Percentiles rank a stretch among this genome's conserved stretches.
These are phyloP conservation scores for Urostyla sp. DNA, from an alignment of 73 alveolate species.

Conservation along the genomic window DNA sequence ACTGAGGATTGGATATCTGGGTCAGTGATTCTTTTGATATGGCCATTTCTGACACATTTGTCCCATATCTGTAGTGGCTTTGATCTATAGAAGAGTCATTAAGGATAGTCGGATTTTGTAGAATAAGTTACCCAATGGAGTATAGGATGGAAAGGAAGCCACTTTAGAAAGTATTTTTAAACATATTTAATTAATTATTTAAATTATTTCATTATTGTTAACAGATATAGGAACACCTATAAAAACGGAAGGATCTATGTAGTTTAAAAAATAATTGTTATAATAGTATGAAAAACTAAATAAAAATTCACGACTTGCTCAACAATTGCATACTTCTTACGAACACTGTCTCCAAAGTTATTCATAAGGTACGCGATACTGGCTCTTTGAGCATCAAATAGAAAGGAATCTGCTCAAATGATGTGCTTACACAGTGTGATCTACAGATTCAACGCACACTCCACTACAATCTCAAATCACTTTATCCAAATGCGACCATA, in stretches of 20 bases:
- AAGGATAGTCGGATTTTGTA: background rate
- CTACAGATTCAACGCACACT: slow-evolving; percentile 33
- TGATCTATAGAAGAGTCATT: slow-evolving; percentile 57
- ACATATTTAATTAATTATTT: slow-evolving; percentile 72
- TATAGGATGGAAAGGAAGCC: slow-evolving; percentile 96
- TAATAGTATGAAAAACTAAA: background rate
- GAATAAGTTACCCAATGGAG: slow-evolving; percentile 83
- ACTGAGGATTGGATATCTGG: slow-evolving; percentile 96
- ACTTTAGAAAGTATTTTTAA: slow-evolving; percentile 93
- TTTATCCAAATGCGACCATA: slow-evolving; percentile 21
- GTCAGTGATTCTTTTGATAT: slow-evolving; percentile 97
- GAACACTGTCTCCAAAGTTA: slow-evolving; percentile 17
- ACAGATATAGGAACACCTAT: background rate
- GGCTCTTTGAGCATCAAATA: background rate
- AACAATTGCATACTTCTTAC: slow-evolving; percentile 13
- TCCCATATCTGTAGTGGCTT: slow-evolving; percentile 98
- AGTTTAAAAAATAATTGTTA: background rate
- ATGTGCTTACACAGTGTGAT: slow-evolving; percentile 25
- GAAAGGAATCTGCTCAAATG: slow-evolving; percentile 24
- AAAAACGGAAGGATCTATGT: background rate
- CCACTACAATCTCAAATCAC: slow-evolving; percentile 10
- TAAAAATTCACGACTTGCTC: slow-evolving; percentile 22
- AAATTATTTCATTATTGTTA: background rate
- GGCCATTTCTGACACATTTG: slow-evolving; percentile 95
- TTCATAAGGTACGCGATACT: background rate